Base-by-base conservation (phyloP, 169 alveolate genomes). In the Eimeria necatrix region DNA sequence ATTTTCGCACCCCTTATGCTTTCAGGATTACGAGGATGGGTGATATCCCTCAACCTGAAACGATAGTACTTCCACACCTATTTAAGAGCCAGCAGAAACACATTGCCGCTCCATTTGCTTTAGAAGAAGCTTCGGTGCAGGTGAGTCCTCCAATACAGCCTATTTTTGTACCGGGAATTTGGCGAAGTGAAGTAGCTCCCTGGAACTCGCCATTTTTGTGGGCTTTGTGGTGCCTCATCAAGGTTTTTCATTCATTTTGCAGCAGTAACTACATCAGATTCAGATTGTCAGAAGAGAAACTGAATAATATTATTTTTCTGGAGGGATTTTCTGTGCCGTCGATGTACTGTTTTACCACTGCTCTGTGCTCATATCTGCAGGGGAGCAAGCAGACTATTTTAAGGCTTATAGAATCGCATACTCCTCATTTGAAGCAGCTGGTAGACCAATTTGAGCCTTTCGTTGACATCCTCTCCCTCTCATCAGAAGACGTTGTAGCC, bases 21-120 rank as follows among this genome's bases (percentile, higher is more conserved):
- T 22, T 22, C 64, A 93, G 99, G 20, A 94, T 98, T n/a, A 98
- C 97, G 84, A 96, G 97, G 93, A 97, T 98, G 88, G 97, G 98
- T 64, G 97, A 97, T 78, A 97, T 98, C 26, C 98, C 98, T 3
- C 98, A 98, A 88, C 97, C 98, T 12, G 99, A 98, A 92, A 99
- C 98, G 48, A 96, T 97, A 61, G 95, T 98, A 26, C 97, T 98
- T 51, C 97, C 97, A 9, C 98, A 98, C 93, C 96, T 98, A 81
- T 98, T 98, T 96, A 98, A 98, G 94, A 97, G 98, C 26, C 98
- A 98, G 81, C 95, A 96, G 46, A 98, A 97, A 48, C 98, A 97
- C 93, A 95, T 98, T 56, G 96, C 96, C 80, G 97, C 98, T 60
- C 98, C 98, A 83, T 94, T 96, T 68, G 95, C 96, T 90, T 97